These are phyloP conservation scores for Plicaturopsis crispa DNA, from an alignment of 768 basidiomycete genomes.

Conservation along the genomic window DNA sequence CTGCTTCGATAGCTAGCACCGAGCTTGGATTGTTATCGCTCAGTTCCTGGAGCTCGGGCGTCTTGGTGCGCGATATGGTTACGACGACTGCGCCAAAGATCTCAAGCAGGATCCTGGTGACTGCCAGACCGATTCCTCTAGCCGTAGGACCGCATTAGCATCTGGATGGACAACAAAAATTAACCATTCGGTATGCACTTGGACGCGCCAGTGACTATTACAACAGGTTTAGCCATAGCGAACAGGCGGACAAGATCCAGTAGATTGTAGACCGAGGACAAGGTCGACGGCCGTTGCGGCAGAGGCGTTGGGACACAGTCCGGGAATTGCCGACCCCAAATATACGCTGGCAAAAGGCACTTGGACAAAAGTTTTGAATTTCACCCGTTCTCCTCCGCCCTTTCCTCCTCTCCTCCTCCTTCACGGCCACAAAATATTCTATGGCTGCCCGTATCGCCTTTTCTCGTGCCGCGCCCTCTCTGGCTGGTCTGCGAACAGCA, in stretches of 20 bases:
- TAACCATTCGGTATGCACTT: slow-evolving; percentile 33
- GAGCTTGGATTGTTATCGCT: slow-evolving; percentile 23
- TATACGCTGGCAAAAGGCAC: no score
- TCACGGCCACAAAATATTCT: slow-evolving; percentile 21
- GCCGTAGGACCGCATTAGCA: slow-evolving; percentile 4
- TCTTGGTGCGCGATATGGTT: slow-evolving; percentile 63
- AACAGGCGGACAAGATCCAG: slow-evolving; percentile 1
- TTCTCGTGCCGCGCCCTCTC: slow-evolving; percentile 52
- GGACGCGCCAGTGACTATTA: slow-evolving; percentile 83
- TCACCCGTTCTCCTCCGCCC: no score
- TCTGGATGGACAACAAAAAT: slow-evolving; percentile 2
- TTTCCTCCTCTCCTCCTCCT: slow-evolving; percentile 21
- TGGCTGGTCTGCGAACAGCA: slow-evolving; percentile 32
- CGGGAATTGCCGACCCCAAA: no score
- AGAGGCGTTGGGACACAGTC: no score
- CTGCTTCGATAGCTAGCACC: slow-evolving; percentile 57
- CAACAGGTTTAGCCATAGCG: slow-evolving; percentile 38
- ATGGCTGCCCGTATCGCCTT: slow-evolving; percentile 63
- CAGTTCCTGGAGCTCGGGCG: slow-evolving; percentile 57
- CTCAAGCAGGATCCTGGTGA: slow-evolving; percentile 56
- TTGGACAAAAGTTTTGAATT: no score
- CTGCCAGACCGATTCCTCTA: slow-evolving; percentile 76
- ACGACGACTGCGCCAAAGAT: slow-evolving; percentile 63
- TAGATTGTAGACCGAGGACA: no score
- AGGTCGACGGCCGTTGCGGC: no score